Evolutionary conservation across 805 yeast genomes (phyloP).

Genomic region (Ogataea corticis): DNA sequence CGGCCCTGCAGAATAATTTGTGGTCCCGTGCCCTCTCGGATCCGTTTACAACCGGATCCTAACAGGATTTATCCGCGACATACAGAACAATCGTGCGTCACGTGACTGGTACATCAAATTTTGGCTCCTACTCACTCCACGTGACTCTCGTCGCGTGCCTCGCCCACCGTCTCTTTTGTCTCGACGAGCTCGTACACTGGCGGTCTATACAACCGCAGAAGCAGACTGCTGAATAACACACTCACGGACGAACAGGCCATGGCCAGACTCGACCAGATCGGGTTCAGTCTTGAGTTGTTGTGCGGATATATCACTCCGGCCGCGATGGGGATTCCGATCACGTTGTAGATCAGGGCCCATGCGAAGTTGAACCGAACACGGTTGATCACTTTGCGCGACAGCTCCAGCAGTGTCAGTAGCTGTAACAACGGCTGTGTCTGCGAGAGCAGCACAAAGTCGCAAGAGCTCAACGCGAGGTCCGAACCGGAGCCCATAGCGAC

Average conservation of each 20-base stretch:
- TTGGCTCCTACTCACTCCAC: too few species aligned
- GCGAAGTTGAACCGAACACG: conserved; percentile 58
- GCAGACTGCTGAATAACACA: conserved; percentile 54
- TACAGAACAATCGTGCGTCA: too few species aligned
- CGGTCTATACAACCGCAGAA: conserved; percentile 50
- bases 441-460: conserved; percentile 68
- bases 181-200: neutral
- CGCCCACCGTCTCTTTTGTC: neutral
- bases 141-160: neutral
- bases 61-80: neutral
- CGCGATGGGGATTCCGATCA: conserved; percentile 61
- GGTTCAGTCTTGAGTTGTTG: conserved; percentile 51
- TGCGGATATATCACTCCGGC: conserved; percentile 67
- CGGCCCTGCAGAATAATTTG: neutral
- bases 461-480: conserved; percentile 71
- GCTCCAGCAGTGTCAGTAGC: conserved; percentile 53
- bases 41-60: conserved; percentile 4
- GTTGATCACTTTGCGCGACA: conserved; percentile 49
- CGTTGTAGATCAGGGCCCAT: conserved; percentile 60
- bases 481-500: conserved; percentile 76
- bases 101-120: too few species aligned
- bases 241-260: conserved; percentile 63
- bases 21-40: neutral
- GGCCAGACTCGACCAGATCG: conserved; percentile 69
- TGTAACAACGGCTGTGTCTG: conserved; percentile 51